Conservation (phyloP, 345 rosid genomes). For the Sapria himalayana region DNA sequence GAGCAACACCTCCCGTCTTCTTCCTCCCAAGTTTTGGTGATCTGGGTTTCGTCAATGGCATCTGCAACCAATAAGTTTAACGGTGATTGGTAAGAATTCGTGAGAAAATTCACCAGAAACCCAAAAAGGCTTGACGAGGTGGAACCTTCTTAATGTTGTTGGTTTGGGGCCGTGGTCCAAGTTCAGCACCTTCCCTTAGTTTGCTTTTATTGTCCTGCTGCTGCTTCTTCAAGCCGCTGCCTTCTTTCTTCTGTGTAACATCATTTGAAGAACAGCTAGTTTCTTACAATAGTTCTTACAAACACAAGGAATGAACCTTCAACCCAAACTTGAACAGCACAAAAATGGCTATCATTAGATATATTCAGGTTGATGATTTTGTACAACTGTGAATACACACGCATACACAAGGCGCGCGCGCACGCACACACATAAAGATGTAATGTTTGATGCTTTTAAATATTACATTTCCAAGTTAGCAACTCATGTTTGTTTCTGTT, state of each 20-base stretch:
- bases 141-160: conserved; percentile 13
- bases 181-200: conserved; percentile 6
- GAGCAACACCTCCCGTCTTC: conserved; percentile 12
- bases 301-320: no score
- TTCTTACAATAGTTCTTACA: neutral
- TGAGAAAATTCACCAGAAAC: neutral
- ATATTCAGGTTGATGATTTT: no score
- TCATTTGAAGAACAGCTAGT: neutral
- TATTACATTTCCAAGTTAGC: no score
- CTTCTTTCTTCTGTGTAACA: conserved; percentile 16
- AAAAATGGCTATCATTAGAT: no score
- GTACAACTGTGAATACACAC: no score
- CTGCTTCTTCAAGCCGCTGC: conserved; percentile 8
- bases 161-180: conserved; percentile 3
- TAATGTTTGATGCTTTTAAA: no score
- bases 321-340: no score
- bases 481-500: no score
- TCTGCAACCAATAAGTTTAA: conserved; percentile 17
- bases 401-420: no score
- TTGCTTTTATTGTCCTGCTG: conserved; percentile 12
- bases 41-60: conserved; percentile 15
- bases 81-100: neutral
- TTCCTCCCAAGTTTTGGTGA: conserved; percentile 32
- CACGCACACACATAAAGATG: no score
- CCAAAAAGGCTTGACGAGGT: neutral